These are phyloP conservation scores for Isabelozyma pseudorhagii DNA, from an alignment of 805 yeast species.

Conservation along the genomic window DNA sequence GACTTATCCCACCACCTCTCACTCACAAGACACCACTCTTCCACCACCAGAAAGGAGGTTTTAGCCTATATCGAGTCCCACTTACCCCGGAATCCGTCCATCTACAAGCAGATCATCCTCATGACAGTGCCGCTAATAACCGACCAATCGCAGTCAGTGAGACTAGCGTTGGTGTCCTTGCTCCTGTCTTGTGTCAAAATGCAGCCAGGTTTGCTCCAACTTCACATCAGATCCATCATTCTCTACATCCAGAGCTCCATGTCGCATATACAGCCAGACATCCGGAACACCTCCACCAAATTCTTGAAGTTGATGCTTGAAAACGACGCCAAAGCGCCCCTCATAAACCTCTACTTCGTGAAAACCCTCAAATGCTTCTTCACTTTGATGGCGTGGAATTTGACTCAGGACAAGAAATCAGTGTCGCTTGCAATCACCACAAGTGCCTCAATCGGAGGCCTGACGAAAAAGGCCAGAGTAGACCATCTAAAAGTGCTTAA, in stretches of 20 bases:
- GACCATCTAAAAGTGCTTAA: constrained; percentile 41
- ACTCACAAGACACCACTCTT: constrained; percentile 70
- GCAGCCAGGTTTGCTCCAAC: constrained; percentile 54
- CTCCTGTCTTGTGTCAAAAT: constrained; percentile 45
- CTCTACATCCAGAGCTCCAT: constrained; percentile 84
- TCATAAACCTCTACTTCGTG: constrained; percentile 63
- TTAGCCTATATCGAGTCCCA: constrained; percentile 49
- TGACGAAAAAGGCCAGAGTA: constrained; percentile 33
- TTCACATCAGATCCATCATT: constrained; percentile 60
- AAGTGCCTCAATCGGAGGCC: constrained; percentile 28
- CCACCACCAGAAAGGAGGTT: constrained; percentile 69
- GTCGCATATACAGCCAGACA: constrained; percentile 82
- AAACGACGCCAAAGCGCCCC: constrained; percentile 45
- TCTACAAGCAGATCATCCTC: constrained; percentile 55
- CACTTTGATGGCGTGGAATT: constrained; percentile 73
- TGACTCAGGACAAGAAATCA: constrained; percentile 35
- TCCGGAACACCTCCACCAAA: constrained; percentile 71
- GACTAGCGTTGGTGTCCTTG: constrained; percentile 52
- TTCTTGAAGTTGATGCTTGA: constrained; percentile 61
- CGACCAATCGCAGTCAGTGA: constrained; percentile 65
- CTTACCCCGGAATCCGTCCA: constrained; percentile 50
- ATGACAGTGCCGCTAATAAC: constrained; percentile 60
- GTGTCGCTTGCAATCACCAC: constrained; percentile 33
- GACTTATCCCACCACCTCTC: constrained; percentile 63
- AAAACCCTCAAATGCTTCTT: constrained; percentile 67